Evolutionary conservation across 2,329 filamentous ascomycete genomes (phyloP).

Genomic region (Alternaria incomplexa): DNA sequence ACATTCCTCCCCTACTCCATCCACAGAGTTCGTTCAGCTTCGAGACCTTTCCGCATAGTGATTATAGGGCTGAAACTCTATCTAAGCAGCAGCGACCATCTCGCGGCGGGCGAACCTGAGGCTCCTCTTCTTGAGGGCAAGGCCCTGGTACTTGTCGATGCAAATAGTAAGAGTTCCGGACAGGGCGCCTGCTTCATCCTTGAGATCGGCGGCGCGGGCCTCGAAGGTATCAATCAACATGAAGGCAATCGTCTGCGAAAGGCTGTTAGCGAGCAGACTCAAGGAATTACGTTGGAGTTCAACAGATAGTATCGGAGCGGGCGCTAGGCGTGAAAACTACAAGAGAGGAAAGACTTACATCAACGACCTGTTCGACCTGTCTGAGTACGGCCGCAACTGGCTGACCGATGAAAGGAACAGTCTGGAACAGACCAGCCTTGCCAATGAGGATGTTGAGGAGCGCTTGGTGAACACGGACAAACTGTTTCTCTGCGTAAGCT

Average conservation of each 20-base stretch:
- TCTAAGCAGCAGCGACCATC: neutral
- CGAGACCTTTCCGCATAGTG: neutral
- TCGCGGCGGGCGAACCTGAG: neutral
- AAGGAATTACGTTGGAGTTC: neutral
- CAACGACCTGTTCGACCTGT: conserved; percentile 18
- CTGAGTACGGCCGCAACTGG: conserved; percentile 21
- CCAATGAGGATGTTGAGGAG: conserved; percentile 26
- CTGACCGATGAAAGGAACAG: conserved; percentile 16
- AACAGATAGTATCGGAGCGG: neutral
- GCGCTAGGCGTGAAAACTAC: neutral
- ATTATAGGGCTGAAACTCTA: neutral
- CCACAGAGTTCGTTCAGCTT: neutral
- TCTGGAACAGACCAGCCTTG: conserved; percentile 19
- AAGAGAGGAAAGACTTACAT: conserved; percentile 14
- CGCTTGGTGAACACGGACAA: conserved; percentile 22
- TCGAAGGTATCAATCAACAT: neutral
- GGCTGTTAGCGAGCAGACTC: neutral
- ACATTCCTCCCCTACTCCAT: neutral
- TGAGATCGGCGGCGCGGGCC: neutral
- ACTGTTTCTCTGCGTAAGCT: conserved; percentile 6
- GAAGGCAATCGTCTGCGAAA: conserved; percentile 4
- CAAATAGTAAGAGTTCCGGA: neutral
- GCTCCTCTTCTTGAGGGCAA: neutral
- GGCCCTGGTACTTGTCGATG: neutral
- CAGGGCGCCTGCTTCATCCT: neutral